These are phyloP conservation scores for Gossypium aridum DNA, from an alignment of 441 rosid genomes.

Conservation along the genomic window DNA sequence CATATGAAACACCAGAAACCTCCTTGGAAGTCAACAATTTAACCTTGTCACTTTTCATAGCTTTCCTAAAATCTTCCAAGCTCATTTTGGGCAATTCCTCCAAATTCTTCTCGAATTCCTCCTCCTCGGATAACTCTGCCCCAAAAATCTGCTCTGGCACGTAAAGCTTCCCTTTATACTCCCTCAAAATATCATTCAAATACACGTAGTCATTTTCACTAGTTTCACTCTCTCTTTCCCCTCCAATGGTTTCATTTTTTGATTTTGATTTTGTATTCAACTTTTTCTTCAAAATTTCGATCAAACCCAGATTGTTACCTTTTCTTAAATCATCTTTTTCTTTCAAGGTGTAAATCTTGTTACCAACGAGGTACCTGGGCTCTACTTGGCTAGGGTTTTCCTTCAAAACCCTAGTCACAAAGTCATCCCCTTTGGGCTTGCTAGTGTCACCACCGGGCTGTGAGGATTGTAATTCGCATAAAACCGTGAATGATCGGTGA, in stretches of 20 bases:
- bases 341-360: conserved; percentile 49
- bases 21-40: conserved; percentile 76
- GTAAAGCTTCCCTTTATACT: conserved; percentile 75
- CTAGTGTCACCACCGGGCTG: conserved; percentile 28
- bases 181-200: conserved; percentile 74
- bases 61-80: conserved; percentile 65
- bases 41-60: conserved; percentile 57
- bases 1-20: conserved; percentile 20
- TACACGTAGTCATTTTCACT: conserved; percentile 44
- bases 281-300: conserved; percentile 39
- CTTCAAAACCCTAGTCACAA: conserved; percentile 68
- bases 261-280: conserved; percentile 32
- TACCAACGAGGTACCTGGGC: conserved; percentile 56
- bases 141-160: conserved; percentile 90
- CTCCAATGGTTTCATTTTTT: conserved; percentile 23
- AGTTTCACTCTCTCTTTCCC: conserved; percentile 11
- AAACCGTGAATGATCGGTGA: conserved; percentile 43
- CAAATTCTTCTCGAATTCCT: conserved; percentile 54
- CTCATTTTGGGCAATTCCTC: conserved; percentile 68
- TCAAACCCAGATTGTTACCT: conserved; percentile 30
- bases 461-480: conserved; percentile 44
- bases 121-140: conserved; percentile 64
- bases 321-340: conserved; percentile 49
- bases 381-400: conserved; percentile 91
- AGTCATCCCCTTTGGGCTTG: conserved; percentile 44